Evolutionary conservation across 305 asterid species (phyloP).

Genomic region (Nicotiana rustica): DNA sequence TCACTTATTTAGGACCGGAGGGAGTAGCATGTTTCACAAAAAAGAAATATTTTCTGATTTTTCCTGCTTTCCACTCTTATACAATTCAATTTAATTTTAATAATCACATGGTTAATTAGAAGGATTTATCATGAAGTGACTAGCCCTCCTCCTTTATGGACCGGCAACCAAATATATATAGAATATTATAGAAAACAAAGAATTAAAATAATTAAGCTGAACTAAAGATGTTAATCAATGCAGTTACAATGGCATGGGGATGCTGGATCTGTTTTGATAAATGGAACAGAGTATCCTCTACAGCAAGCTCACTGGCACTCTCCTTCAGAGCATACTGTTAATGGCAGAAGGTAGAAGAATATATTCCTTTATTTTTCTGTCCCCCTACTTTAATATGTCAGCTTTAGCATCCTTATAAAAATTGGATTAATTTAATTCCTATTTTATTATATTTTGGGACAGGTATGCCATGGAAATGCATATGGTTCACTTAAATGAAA

Average conservation of each 20-base stretch:
- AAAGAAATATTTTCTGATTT: too few relatives aligned
- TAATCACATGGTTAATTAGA: neutral
- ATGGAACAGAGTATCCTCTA: conserved; percentile 38
- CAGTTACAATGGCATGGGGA: conserved; percentile 45
- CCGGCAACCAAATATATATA: too few relatives aligned
- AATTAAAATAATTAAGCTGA: too few relatives aligned
- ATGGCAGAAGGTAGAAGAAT: conserved; percentile 35
- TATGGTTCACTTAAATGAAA: conserved; percentile 39
- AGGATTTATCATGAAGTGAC: too few relatives aligned
- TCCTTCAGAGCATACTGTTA: conserved; percentile 47
- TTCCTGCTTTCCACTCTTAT: neutral
- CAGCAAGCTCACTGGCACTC: conserved; percentile 47
- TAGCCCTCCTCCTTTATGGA: too few relatives aligned
- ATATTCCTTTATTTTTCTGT: neutral
- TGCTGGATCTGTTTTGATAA: conserved; percentile 44
- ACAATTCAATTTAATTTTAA: neutral
- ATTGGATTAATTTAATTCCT: neutral
- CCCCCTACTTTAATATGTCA: neutral
- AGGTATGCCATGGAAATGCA: conserved; percentile 39
- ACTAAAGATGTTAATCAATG: neutral
- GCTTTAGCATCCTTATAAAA: too few relatives aligned
- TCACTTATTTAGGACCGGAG: too few relatives aligned
- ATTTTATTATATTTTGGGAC: neutral
- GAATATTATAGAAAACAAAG: too few relatives aligned
- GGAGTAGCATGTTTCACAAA: too few relatives aligned